These are phyloP conservation scores for Amaranthus cruentus DNA, from an alignment of 148 eudicot species.

Conservation along the genomic window DNA sequence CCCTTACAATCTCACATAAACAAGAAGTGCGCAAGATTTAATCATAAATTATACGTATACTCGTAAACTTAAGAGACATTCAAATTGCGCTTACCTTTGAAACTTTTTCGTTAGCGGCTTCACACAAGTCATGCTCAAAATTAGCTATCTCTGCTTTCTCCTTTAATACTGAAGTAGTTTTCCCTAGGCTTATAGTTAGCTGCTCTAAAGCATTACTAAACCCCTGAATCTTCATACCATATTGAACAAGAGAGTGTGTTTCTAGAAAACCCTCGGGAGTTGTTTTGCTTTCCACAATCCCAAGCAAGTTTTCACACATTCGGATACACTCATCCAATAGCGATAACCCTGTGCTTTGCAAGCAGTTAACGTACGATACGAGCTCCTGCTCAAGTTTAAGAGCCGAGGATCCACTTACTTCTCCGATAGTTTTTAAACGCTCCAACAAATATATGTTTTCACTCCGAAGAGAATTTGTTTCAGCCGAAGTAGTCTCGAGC, in stretches of 20 bases:
- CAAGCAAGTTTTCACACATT: conserved; percentile 20
- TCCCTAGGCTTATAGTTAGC: conserved; percentile 23
- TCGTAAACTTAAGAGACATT: no score
- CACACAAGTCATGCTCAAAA: background rate
- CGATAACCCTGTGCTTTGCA: conserved; percentile 20
- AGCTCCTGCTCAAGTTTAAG: conserved; percentile 32
- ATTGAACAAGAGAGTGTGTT: conserved; percentile 14
- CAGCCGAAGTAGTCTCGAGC: conserved; percentile 23
- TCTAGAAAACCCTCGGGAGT: conserved; percentile 3
- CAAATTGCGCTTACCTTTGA: conserved; percentile 15
- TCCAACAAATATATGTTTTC: conserved; percentile 34
- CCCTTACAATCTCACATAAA: no score
- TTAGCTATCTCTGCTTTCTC: conserved; percentile 8
- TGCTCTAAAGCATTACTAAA: conserved; percentile 28
- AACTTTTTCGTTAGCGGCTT: background rate
- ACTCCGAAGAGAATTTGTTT: conserved; percentile 25
- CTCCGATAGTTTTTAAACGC: conserved; percentile 21
- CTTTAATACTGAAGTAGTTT: conserved; percentile 18
- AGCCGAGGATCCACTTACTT: conserved; percentile 16
- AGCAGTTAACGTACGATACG: conserved; percentile 20
- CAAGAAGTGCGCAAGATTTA: no score
- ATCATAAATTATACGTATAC: no score
- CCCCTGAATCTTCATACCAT: conserved; percentile 26
- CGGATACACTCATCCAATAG: conserved; percentile 22
- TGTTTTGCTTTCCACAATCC: conserved; percentile 15